Percentiles rank a stretch among this genome's conserved stretches.
Conservation (phyloP, 345 rosid genomes). For the Limnanthes douglasii region DNA sequence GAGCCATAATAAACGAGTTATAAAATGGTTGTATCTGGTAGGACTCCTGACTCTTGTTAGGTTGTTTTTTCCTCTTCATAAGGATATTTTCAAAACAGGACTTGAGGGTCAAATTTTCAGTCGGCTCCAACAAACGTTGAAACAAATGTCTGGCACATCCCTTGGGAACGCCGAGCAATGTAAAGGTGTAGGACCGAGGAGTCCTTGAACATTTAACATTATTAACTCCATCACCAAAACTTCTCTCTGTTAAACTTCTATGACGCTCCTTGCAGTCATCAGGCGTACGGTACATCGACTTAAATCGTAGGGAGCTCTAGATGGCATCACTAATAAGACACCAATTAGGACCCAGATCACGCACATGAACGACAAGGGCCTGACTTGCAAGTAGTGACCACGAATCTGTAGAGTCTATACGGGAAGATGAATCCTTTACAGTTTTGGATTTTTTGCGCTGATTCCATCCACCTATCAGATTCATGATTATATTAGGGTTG, state of each 20-base stretch:
- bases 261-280: conserved; percentile 96
- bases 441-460: conserved; percentile 60
- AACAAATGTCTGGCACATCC: conserved; percentile 98
- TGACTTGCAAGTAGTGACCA: conserved; percentile 97
- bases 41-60: conserved; percentile 17
- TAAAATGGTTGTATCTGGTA: conserved; percentile 50
- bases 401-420: conserved; percentile 56
- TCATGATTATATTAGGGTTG: conserved; percentile 51
- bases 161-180: conserved; percentile 98
- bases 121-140: conserved; percentile 84
- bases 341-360: conserved; percentile 99
- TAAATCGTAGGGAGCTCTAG: conserved; percentile 69
- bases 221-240: conserved; percentile 85
- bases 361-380: conserved; percentile 97
- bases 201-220: conserved; percentile 96
- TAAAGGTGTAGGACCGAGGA: conserved; percentile 91
- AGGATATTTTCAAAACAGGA: conserved; percentile 89
- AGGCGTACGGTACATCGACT: conserved; percentile 85
- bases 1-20: conserved; percentile 57
- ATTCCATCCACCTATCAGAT: conserved; percentile 51
- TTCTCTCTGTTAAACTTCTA: conserved; percentile 68
- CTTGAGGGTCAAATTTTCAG: conserved; percentile 80
- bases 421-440: conserved; percentile 58
- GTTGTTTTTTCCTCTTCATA: conserved; percentile 34
- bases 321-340: conserved; percentile 93